Base-by-base conservation (phyloP, 1,139 yeast species). In the Zygoascus sp. region DNA sequence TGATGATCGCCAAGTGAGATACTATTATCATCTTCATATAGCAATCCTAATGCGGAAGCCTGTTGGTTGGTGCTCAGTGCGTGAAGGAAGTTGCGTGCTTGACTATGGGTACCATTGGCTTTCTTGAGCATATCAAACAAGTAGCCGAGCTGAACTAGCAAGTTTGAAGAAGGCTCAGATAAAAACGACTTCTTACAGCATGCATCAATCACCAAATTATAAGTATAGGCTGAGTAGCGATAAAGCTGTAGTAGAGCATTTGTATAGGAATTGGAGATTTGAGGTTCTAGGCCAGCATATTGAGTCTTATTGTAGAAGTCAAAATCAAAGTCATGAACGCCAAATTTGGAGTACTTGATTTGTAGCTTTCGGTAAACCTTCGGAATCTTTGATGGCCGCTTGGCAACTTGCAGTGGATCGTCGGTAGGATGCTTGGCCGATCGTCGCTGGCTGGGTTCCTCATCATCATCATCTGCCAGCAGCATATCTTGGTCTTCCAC, bases 251-350 rank as follows among this genome's bases (percentile, higher is more conserved):
- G 59, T 28, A 90, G 66, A 0, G 96, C 74, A 61, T 94, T 94
- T 47, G 85, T 75, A 61, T 87, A 88, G 0, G 95, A 77, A 58
- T 86, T 87, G 45, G 85, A 89, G 11, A 84, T 76, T 60, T 88
- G 94, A 16, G 89, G 83, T 63, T 92, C 97, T 27, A 94, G 70
- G 0, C 98, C 97, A n/a, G 96, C 79, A 56, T 72, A 84, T 1
- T 64, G 59, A 0, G 97, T 86, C 42, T 74, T 72, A 61, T 90
- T 89, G 69, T 85, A 92, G 58, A 81, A 83, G 47, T 78, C 81
- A 61, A 92, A 92, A 67, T 94, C 97, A 67, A 92, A 92, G 65
- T 89, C 97, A 56, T 84, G 89, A 23, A 94, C 90, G 16, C 98
- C 98, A 65, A 89, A 92, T 58, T 79, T 83, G 49, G 95, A 85